phyloP scores from a whole-genome alignment of 2,329 filamentous ascomycete species.

The Aspergillus arachidicola region DNA sequence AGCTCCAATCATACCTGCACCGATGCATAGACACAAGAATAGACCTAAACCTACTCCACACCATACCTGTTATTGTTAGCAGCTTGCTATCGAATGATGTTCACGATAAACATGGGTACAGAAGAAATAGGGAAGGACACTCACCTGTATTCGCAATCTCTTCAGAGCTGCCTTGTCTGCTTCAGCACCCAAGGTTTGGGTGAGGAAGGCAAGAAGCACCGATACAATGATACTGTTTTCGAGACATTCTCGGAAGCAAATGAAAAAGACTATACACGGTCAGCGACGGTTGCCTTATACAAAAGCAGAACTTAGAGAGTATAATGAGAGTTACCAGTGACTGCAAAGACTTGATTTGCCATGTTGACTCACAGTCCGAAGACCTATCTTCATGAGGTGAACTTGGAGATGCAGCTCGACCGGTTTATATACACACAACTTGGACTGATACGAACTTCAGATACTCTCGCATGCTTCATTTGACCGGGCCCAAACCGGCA shows the following conservation, averaged over 20 bases:
- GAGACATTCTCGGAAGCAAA: slow-evolving; percentile 82
- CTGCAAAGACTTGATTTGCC: slow-evolving; percentile 20
- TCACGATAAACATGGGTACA: background rate
- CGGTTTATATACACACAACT: no score
- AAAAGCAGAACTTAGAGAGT: background rate
- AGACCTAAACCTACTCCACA: slow-evolving; percentile 65
- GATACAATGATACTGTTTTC: slow-evolving; percentile 85
- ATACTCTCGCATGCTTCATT: no score
- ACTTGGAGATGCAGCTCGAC: no score
- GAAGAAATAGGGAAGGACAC: background rate
- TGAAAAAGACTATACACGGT: slow-evolving; percentile 69
- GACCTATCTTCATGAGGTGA: background rate
- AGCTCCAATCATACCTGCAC: slow-evolving; percentile 68
- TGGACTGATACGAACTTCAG: no score
- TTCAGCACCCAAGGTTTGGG: slow-evolving; percentile 72
- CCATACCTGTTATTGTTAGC: slow-evolving; percentile 60
- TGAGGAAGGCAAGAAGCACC: slow-evolving; percentile 79
- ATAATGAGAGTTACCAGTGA: slow-evolving; percentile 8
- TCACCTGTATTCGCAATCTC: slow-evolving; percentile 65
- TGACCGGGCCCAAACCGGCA: no score
- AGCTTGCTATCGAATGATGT: no score
- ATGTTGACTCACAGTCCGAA: background rate
- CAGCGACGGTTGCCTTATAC: background rate
- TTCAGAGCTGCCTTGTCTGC: slow-evolving; percentile 67
- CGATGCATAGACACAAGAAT: slow-evolving; percentile 66